Base-by-base conservation (phyloP, 305 asterid species). In the Fraxinus xanthoxyloides region DNA sequence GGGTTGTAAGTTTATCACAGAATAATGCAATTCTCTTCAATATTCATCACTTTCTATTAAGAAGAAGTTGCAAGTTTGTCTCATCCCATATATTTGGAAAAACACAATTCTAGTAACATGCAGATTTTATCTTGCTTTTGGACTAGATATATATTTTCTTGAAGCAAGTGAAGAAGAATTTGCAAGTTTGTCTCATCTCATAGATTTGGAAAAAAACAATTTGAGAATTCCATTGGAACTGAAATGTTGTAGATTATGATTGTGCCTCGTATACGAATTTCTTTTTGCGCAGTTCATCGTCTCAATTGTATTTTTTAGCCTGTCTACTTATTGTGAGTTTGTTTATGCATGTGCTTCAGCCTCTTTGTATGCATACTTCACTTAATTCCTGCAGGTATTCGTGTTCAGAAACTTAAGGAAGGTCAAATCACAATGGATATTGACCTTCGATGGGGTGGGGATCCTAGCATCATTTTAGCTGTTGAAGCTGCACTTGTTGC, bases 341-440 rank as follows among this genome's bases (percentile, higher is more conserved):
- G n/a, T 28, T 63, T 56, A 69, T 82, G 83, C 54, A 70, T 67
- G 13, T 67, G 43, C 51, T 75, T 59, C 70, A 21, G 69, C 35
- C 81, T 35, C 80, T 2, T 54, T 75, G 43, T 21, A 4, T 73
- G 78, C 77, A 15, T 80, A 72, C 82, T 72, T 70, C 72, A 34
- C 81, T 75, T 35, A 23, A 78, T 81, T 77, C 82, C 59, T 86
- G 89, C 91, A 96, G 99, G 98, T 79, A 93, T 96, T 82, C 99
- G 98, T 74, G 98, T 96, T 84, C 99, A 96, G 92, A 94, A 94
- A 85, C 98, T 96, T 82, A 94, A 96, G 85, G 91, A 96, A 82
- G 99, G 99, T 81, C 99, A 96, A 88, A 92, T 96, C 86, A 96
- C 97, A 9, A 96, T 96, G 99, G 98, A 96, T 80, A 94, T 96